Evolutionary conservation across 768 basidiomycete genomes (phyloP).

Genomic region (Hygrophorus pudorinus): DNA sequence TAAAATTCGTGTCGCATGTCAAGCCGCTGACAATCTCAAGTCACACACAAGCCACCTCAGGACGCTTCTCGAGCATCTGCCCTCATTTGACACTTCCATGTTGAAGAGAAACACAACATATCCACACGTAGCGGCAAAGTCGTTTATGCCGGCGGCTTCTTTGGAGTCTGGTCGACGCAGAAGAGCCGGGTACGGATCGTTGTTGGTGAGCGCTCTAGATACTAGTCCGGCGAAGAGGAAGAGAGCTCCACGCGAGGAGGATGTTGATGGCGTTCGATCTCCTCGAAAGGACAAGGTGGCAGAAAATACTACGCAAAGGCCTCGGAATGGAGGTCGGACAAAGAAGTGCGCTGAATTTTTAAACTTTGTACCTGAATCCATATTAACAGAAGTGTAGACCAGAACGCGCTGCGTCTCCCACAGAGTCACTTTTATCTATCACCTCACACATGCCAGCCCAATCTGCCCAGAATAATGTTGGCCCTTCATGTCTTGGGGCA

Average conservation of each 20-base stretch:
- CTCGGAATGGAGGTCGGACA: conserved; percentile 42
- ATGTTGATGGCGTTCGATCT: conserved; percentile 46
- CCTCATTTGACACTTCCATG: conserved; percentile 47
- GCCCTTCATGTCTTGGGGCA: conserved; percentile 15
- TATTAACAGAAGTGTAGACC: conserved; percentile 26
- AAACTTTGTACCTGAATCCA: conserved; percentile 4
- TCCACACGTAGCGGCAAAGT: conserved; percentile 63
- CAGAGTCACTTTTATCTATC: conserved; percentile 65
- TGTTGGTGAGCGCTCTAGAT: conserved; percentile 44
- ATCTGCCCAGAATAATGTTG: conserved; percentile 15
- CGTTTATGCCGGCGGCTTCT: conserved; percentile 51
- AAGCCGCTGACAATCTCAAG: conserved; percentile 82
- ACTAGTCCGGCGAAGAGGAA: conserved; percentile 59
- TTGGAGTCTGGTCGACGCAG: conserved; percentile 58
- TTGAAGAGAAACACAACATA: conserved; percentile 54
- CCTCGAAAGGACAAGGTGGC: conserved; percentile 52
- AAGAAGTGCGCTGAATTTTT: conserved; percentile 43
- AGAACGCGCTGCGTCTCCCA: conserved; percentile 59
- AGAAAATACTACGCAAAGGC: conserved; percentile 32
- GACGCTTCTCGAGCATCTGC: conserved; percentile 50
- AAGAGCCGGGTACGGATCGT: conserved; percentile 43
- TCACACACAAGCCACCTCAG: conserved; percentile 51
- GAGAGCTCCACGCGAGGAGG: conserved; percentile 52
- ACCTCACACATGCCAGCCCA: conserved; percentile 50
- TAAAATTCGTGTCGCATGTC: conserved; percentile 92